Evolutionary conservation across 1,284 basidiomycete genomes (phyloP), one percentile per base, ranked within the genome.

Genomic region (Retiboletus fuscus): DNA sequence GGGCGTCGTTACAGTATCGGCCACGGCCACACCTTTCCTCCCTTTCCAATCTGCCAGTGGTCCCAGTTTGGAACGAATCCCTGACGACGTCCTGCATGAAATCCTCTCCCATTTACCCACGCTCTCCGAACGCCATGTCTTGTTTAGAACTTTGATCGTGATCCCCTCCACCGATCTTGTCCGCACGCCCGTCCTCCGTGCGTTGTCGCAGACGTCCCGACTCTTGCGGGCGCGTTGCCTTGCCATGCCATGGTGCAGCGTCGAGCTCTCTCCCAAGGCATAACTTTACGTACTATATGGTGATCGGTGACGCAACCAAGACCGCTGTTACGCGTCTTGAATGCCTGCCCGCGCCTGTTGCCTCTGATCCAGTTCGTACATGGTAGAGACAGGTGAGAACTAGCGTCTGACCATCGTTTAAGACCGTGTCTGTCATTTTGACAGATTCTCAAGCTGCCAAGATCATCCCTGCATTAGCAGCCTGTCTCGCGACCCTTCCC

Each of bases 391-490:
- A 12, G 6, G 15, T 22, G n/a, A 24, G 22, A 2, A 11, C 13
- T 22, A 34, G 26, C 16, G 4, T 26, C 39, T 71, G 49, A 70
- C 11, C 3, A 22, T 39, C 16, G 22, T 64, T 7, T 41, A 85
- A 82, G 34, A 77, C 75, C 0, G 72, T 81, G 26, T 80, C 78
- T 8, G 76, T 85, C 15, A 70, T 68, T 20, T 20, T 68, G n/a
- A 70, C 69, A n/a, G 61, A 60, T 10, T 70, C 28, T 18, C 64
- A 53, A 20, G 46, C 34, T 6, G 57, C 65, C 2, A 73, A 76
- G 5, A 76, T 82, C 30, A 70, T 84, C 5, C 75, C 80, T 6
- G 74, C 75, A 11, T 80, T 85, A 43, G 80, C 79, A n/a, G 65
- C 70, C 20, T 83, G 80, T 67, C 78, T 84, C 12, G 73, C 76